phyloP scores from a whole-genome alignment of 495 filamentous ascomycete species.

The Penicillium atrosanguineum region DNA sequence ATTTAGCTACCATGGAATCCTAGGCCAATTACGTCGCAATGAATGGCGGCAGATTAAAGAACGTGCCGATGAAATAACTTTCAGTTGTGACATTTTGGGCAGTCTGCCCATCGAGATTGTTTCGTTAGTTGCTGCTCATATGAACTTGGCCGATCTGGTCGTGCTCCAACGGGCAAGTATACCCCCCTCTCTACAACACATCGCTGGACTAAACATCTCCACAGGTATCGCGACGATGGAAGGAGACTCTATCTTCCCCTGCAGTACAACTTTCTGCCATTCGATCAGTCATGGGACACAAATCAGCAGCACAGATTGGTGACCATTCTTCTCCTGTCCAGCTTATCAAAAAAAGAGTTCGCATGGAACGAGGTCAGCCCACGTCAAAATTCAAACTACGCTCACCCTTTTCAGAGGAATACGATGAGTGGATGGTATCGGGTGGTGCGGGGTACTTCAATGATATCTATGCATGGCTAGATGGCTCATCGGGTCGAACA shows the following conservation, averaged over 20 bases:
- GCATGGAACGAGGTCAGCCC: constrained; percentile 19
- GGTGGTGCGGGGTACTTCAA: constrained; percentile 18
- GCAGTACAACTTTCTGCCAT: constrained; percentile 13
- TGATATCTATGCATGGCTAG: constrained; percentile 25
- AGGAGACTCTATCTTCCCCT: constrained; percentile 25
- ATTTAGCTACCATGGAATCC: constrained; percentile 26
- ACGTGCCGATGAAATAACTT: constrained; percentile 14
- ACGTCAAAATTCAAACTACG: constrained; percentile 5
- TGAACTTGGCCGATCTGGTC: constrained; percentile 27
- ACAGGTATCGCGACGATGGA: constrained; percentile 36
- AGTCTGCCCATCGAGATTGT: constrained; percentile 33
- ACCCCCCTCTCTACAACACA: background rate
- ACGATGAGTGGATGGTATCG: background rate
- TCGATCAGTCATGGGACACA: constrained; percentile 11
- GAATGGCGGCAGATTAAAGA: constrained; percentile 35
- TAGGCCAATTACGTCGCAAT: constrained; percentile 25
- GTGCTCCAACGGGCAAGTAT: constrained; percentile 26
- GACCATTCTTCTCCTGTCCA: background rate
- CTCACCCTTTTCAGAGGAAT: background rate
- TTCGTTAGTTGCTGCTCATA: constrained; percentile 19
- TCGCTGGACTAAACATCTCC: background rate
- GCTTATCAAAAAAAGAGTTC: constrained; percentile 18
- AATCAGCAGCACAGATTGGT: background rate
- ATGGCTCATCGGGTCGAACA: background rate
- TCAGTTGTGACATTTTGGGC: constrained; percentile 36